Base-by-base conservation (phyloP, 352 stramenopile species). In the Phytopythium sindhum region DNA sequence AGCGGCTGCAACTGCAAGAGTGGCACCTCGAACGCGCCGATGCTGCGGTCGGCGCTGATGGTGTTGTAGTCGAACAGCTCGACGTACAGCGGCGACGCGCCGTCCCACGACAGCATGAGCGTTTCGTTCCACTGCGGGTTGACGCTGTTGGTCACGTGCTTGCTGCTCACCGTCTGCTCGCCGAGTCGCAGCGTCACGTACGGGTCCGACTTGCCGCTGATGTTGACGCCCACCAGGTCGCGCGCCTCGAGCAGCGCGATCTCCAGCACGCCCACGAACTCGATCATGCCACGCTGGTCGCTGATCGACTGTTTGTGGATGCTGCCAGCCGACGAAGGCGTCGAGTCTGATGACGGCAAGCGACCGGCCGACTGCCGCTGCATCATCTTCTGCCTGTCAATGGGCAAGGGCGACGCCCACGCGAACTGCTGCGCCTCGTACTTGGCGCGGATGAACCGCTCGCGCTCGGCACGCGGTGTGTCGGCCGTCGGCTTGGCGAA, bases 41-140 rank as follows among this genome's bases (percentile, higher is more conserved):
- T 91, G 41, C 68, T 67, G 0, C 85, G 78, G 58, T 92, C 82
- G 10, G 75, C 71, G 9, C 73, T 79, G 28, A 94, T 65, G 41
- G 76, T 88, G 67, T 92, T 91, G 71, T 87, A 71, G 65, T 91
- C 84, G 57, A 80, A 89, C 21, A 94, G 65, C 61, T 94, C 81
- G 19, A 75, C 80, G 45, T 84, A 61, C 1, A 94, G 73, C 10
- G 85, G 80, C 60, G 85, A 86, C 47, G 57, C 55, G 54, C 85
- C 85, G 51, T 94, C 83, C 85, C 85, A 94, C 31, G 85, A 94
- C 5, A 94, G 74, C 80, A 90, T 73, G 2, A 92, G 78, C 63
- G 74, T 86, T 66, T 94, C 72, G 42, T 74, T 65, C 85, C 83
- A 94, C 4, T 72, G 71, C 47, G 85, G 85, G 37, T 88, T 81